These are phyloP conservation scores for Cicer chorassanicum DNA, from an alignment of 306 rosid genomes.

Conservation along the genomic window DNA sequence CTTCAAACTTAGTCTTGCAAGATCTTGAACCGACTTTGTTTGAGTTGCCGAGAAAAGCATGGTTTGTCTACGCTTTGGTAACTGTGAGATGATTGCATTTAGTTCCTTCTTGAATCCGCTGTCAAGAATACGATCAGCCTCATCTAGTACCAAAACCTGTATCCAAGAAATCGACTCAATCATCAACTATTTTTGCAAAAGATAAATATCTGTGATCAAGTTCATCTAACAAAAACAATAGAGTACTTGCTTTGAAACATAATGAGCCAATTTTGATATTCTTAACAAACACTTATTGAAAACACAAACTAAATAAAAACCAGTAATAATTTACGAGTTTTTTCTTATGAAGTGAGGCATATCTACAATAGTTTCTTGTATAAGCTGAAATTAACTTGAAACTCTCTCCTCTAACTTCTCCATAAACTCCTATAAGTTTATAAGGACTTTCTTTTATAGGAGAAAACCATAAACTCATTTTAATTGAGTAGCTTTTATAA, in stretches of 20 bases:
- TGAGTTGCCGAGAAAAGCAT: constrained; percentile 95
- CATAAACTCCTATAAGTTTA: not conserved
- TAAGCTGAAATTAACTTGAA: not conserved
- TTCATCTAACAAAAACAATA: not conserved
- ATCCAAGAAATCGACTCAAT: constrained; percentile 52
- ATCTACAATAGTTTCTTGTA: not conserved
- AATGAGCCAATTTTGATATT: not conserved
- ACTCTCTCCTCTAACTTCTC: not conserved
- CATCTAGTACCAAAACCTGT: constrained; percentile 92
- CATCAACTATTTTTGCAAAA: constrained; percentile 43
- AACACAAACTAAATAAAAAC: not conserved
- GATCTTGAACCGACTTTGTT: constrained; percentile 84
- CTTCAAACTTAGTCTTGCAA: constrained; percentile 93
- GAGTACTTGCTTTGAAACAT: not conserved
- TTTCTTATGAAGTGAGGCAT: not conserved
- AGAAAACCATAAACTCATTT: not conserved
- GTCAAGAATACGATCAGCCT: constrained; percentile 94
- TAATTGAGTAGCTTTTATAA: not conserved
- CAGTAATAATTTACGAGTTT: not conserved
- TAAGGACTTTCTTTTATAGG: not conserved
- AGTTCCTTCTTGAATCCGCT: constrained; percentile 72
- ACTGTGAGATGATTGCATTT: constrained; percentile 86
- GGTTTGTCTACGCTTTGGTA: constrained; percentile 88
- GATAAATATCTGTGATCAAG: not conserved
- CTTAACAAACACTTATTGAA: not conserved